A percentile compares a stretch with the other conserved stretches of the same genome.
phyloP scores from a whole-genome alignment of 2,329 filamentous ascomycete species.

The Rutstroemia sp. region DNA sequence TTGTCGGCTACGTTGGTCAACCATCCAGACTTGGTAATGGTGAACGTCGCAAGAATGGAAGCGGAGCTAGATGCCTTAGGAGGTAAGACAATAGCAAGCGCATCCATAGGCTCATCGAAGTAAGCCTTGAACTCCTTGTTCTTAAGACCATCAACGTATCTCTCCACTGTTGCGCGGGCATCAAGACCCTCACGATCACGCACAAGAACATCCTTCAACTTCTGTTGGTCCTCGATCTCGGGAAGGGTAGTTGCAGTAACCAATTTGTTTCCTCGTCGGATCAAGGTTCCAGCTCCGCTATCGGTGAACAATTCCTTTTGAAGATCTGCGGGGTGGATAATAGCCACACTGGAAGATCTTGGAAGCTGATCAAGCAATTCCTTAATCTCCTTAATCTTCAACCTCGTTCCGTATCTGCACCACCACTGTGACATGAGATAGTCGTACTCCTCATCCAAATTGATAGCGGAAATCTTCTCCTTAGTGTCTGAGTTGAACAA shows the following conservation, averaged over 20 bases:
- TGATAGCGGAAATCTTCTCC: conserved; percentile 94
- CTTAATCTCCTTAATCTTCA: conserved; percentile 98
- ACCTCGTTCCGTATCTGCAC: conserved; percentile 87
- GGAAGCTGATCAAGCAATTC: conserved; percentile 84
- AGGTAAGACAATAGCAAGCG: conserved; percentile 80
- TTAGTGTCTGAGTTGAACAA: conserved; percentile 89
- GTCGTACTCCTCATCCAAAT: conserved; percentile 93
- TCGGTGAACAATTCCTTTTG: conserved; percentile 97
- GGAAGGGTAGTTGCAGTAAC: conserved; percentile 62
- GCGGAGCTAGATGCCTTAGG: conserved; percentile 57
- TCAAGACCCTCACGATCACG: conserved; percentile 77
- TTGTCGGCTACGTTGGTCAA: conserved; percentile 92
- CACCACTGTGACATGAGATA: conserved; percentile 87
- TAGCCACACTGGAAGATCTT: conserved; percentile 87
- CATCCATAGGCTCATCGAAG: conserved; percentile 90
- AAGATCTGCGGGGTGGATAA: conserved; percentile 91
- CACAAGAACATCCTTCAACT: conserved; percentile 75
- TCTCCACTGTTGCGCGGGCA: conserved; percentile 74
- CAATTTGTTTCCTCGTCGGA: conserved; percentile 86
- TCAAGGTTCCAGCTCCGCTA: conserved; percentile 87
- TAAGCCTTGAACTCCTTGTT: conserved; percentile 82
- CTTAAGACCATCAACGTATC: conserved; percentile 74
- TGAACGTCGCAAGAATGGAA: conserved; percentile 82
- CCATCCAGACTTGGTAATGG: conserved; percentile 92
- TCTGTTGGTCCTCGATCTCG: conserved; percentile 68